Evolutionary conservation across 2,329 filamentous ascomycete genomes (phyloP).

Genomic region (Juglanconis sp.): DNA sequence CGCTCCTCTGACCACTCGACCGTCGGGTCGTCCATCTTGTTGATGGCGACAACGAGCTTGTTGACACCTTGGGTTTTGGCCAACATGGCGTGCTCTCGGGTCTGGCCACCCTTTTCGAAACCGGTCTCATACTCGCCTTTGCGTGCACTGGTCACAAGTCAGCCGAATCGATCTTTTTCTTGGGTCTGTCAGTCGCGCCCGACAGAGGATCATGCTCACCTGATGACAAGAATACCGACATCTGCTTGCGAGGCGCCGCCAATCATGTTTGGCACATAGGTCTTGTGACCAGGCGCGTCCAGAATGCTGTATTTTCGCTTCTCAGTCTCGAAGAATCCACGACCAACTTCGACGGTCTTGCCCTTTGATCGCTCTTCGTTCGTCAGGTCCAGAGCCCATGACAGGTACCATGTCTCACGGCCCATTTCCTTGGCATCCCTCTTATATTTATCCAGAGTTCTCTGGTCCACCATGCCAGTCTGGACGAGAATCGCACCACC

Average conservation of each 20-base stretch:
- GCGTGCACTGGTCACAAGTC: conserved; percentile 69
- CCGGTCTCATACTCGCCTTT: conserved; percentile 99
- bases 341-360: conserved; percentile 95
- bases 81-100: conserved; percentile 93
- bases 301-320: conserved; percentile 95
- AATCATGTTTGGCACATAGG: conserved; percentile 97
- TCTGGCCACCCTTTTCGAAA: conserved; percentile 94
- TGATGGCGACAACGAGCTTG: conserved; percentile 90
- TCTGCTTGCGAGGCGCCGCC: conserved; percentile 91
- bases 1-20: conserved; percentile 94
- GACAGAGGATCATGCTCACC: conserved; percentile 2
- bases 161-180: not conserved
- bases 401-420: conserved; percentile 97
- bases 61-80: conserved; percentile 98
- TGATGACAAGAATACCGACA: conserved; percentile 78
- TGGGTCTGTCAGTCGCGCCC: not conserved
- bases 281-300: conserved; percentile 96
- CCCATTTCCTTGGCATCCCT: conserved; percentile 93
- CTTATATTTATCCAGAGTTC: conserved; percentile 98
- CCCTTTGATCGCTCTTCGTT: conserved; percentile 95
- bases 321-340: conserved; percentile 95
- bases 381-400: conserved; percentile 95
- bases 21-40: conserved; percentile 99
- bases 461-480: conserved; percentile 98
- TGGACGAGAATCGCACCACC: conserved; percentile 90